Evolutionary conservation across 805 yeast species (phyloP), one percentile per base, ranked within the genome.

Genomic region (Kodamaea neixiangensis): DNA sequence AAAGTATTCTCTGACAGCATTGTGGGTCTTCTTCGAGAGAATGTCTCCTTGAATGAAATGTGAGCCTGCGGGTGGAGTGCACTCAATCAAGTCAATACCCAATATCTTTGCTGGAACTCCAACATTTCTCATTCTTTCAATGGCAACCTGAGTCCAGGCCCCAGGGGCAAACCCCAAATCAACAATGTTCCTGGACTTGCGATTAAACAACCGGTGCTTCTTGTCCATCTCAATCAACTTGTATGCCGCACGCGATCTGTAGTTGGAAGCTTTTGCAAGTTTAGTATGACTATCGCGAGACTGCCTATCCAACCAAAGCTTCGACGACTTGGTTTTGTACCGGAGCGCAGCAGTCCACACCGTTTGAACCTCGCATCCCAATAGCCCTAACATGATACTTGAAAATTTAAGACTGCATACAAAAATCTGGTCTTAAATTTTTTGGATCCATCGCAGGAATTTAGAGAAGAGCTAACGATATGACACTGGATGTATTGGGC

Each of bases 171-270:
- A 62, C 13, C 67, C 97, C 43, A 94, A 71, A 70, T 94, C 99
- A 3, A 94, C 82, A 0, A 94, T 87, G 40, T 82, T 79, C 56
- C 71, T 76, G 0, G 82, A 75, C 2, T 75, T 75, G 37, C 69
- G 66, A 44, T 54, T 63, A 64, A 93, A 84, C 1, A 94, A 53
- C 29, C 73, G 66, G 67, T 75, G 87, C 58, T 79, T 82, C 13
- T 81, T 73, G 63, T 92, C 83, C 9, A 94, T 76, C 62, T 93
- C 96, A 18, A 83, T 65, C 31, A 94, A 72, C 62, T 94, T 94
- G 71, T 83, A 93, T 0, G 97, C 97, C 0, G 99, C 99, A 42
- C 99, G 68, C 1, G 97, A 90, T 58, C 84, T 77, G 58, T 80
- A 80, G 46, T 87, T 79, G 41, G 78, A 75, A 3, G 70, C 68